Evolutionary conservation across 2,329 filamentous ascomycete species (phyloP).

Genomic region (Colletotrichum endophyticum): DNA sequence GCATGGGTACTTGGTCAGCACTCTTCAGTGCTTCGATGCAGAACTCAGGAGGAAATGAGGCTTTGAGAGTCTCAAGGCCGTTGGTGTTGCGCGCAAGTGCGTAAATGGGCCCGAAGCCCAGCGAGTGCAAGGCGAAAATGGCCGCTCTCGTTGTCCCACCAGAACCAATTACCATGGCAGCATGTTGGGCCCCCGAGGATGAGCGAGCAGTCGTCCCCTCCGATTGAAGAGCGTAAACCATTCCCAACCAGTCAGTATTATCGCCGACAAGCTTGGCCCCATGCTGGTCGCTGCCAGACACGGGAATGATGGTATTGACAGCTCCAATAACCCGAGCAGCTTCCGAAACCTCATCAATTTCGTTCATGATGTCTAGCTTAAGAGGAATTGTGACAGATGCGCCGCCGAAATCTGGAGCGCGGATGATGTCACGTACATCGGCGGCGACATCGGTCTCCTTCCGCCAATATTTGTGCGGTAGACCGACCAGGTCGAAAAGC

Average conservation of each 20-base stretch:
- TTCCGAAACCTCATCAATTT: slow-evolving; percentile 80
- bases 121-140: slow-evolving; percentile 83
- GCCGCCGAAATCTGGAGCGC: slow-evolving; percentile 79
- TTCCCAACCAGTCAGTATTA: slow-evolving; percentile 96
- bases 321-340: slow-evolving; percentile 86
- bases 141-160: slow-evolving; percentile 93
- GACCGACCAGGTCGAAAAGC: slow-evolving; percentile 75
- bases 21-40: slow-evolving; percentile 66
- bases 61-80: slow-evolving; percentile 71
- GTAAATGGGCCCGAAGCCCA: slow-evolving; percentile 87
- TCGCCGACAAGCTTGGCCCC: slow-evolving; percentile 71
- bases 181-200: slow-evolving; percentile 33
- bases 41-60: slow-evolving; percentile 76
- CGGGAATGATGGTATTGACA: slow-evolving; percentile 88
- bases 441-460: slow-evolving; percentile 74
- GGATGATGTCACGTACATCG: slow-evolving; percentile 70
- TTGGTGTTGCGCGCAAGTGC: slow-evolving; percentile 77
- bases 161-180: slow-evolving; percentile 85
- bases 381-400: slow-evolving; percentile 95
- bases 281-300: slow-evolving; percentile 26
- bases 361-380: slow-evolving; percentile 84
- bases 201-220: slow-evolving; percentile 60
- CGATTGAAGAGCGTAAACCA: slow-evolving; percentile 77
- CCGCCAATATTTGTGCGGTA: slow-evolving; percentile 82
- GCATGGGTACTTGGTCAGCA: neutral